These are phyloP conservation scores for Diplogelasinospora grovesii DNA, from an alignment of 495 filamentous ascomycete genomes.

Conservation along the genomic window DNA sequence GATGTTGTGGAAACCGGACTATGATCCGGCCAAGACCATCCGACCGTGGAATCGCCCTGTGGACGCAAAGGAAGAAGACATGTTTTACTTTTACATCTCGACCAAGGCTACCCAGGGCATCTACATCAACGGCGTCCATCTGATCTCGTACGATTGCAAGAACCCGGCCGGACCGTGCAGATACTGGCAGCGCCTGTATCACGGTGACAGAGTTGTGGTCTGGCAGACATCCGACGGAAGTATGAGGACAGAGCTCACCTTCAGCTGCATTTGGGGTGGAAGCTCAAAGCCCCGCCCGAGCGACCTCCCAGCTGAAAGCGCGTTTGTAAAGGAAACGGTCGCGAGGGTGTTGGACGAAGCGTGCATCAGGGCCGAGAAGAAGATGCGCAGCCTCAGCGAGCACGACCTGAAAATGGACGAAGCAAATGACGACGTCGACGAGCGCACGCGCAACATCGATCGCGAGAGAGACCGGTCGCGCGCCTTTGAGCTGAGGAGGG, in stretches of 20 bases:
- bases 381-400: slow-evolving; percentile 20
- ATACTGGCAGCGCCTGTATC: slow-evolving; percentile 60
- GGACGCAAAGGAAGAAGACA: slow-evolving; percentile 40
- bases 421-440: slow-evolving; percentile 29
- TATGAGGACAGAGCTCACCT: slow-evolving; percentile 28
- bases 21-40: slow-evolving; percentile 39
- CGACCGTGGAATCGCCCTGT: slow-evolving; percentile 32
- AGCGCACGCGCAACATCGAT: slow-evolving; percentile 26
- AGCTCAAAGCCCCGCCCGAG: slow-evolving; percentile 25
- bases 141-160: slow-evolving; percentile 44
- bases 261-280: slow-evolving; percentile 42
- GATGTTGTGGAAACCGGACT: slow-evolving; percentile 59
- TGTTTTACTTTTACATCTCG: slow-evolving; percentile 63
- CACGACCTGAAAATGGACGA: slow-evolving; percentile 28
- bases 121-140: slow-evolving; percentile 58
- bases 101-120: slow-evolving; percentile 68
- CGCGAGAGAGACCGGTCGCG: slow-evolving; percentile 35
- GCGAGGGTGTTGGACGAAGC: slow-evolving; percentile 24
- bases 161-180: slow-evolving; percentile 39
- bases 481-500: slow-evolving; percentile 33
- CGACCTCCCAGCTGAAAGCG: slow-evolving; percentile 11
- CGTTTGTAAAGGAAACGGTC: slow-evolving; percentile 7
- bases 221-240: slow-evolving; percentile 35
- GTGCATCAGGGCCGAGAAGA: slow-evolving; percentile 22
- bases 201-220: slow-evolving; percentile 65